phyloP scores from a whole-genome alignment of 306 rosid species.

The Corylus americana region DNA sequence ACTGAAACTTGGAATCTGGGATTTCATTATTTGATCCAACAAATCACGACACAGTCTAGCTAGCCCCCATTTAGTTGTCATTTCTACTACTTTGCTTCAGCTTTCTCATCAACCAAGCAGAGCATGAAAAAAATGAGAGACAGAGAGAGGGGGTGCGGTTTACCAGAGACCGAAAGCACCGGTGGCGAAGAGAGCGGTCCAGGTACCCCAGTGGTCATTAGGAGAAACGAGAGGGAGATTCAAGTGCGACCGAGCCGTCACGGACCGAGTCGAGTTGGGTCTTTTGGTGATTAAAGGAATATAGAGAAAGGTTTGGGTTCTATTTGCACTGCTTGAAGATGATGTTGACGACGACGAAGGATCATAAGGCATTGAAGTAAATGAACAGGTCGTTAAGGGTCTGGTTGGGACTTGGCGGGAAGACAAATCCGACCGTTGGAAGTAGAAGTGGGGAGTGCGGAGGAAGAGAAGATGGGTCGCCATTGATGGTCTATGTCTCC shows the following conservation, averaged over 20 bases:
- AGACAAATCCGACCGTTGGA: slow-evolving; percentile 16
- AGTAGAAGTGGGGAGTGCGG: background rate
- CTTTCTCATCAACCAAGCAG: slow-evolving; percentile 9
- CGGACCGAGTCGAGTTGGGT: slow-evolving; percentile 8
- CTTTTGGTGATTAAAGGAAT: background rate
- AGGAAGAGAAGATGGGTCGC: slow-evolving; percentile 8
- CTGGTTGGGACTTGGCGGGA: slow-evolving; percentile 28
- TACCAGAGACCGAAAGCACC: slow-evolving; percentile 79
- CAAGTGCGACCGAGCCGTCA: slow-evolving; percentile 35
- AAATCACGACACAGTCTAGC: background rate
- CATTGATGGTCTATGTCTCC: slow-evolving; percentile 27
- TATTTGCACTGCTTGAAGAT: background rate
- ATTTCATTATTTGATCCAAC: background rate
- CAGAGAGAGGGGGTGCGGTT: background rate
- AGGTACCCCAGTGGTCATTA: slow-evolving; percentile 70
- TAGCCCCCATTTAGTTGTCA: background rate
- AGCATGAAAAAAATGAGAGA: background rate
- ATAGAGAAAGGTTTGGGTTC: slow-evolving; percentile 15
- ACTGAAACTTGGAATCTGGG: background rate
- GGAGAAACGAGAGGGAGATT: slow-evolving; percentile 60
- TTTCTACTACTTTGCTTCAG: background rate
- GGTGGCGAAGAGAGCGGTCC: slow-evolving; percentile 61
- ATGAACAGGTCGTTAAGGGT: background rate
- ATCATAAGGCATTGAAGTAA: background rate
- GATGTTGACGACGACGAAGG: slow-evolving; percentile 8